These are phyloP conservation scores for Lactarius hengduanensis DNA, from an alignment of 768 basidiomycete genomes.

Conservation along the genomic window DNA sequence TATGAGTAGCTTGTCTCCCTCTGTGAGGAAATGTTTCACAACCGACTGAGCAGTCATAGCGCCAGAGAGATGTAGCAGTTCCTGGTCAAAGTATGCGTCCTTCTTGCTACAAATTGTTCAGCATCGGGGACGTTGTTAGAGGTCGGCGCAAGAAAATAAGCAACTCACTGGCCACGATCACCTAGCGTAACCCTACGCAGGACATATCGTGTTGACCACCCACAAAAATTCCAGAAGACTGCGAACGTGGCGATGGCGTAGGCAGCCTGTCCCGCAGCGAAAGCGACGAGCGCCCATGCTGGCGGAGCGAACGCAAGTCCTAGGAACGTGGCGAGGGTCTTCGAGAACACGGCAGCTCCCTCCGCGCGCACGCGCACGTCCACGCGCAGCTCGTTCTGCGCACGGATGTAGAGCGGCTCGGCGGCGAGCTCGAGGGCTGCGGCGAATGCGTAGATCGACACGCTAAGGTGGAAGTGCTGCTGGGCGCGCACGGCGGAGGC, in stretches of 20 bases:
- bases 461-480: constrained; percentile 59
- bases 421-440: constrained; percentile 75
- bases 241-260: constrained; percentile 62
- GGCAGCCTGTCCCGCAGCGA: constrained; percentile 79
- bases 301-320: constrained; percentile 48
- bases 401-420: constrained; percentile 57
- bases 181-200: constrained; percentile 28
- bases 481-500: constrained; percentile 56
- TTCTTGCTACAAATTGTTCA: constrained; percentile 28
- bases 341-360: constrained; percentile 73
- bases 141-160: background rate
- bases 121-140: constrained; percentile 36
- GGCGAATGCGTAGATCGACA: constrained; percentile 69
- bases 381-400: constrained; percentile 68
- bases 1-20: constrained; percentile 90
- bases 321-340: constrained; percentile 70
- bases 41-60: constrained; percentile 88
- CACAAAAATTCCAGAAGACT: constrained; percentile 47
- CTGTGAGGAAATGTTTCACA: constrained; percentile 92
- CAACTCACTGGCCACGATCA: constrained; percentile 34
- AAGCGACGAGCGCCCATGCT: constrained; percentile 68
- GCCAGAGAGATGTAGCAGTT: constrained; percentile 59
- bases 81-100: constrained; percentile 43
- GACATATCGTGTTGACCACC: constrained; percentile 26
- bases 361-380: constrained; percentile 79